Evolutionary conservation across 2,329 filamentous ascomycete genomes (phyloP), one percentile per base, ranked within the genome.

Genomic region (Talaromyces sp.): DNA sequence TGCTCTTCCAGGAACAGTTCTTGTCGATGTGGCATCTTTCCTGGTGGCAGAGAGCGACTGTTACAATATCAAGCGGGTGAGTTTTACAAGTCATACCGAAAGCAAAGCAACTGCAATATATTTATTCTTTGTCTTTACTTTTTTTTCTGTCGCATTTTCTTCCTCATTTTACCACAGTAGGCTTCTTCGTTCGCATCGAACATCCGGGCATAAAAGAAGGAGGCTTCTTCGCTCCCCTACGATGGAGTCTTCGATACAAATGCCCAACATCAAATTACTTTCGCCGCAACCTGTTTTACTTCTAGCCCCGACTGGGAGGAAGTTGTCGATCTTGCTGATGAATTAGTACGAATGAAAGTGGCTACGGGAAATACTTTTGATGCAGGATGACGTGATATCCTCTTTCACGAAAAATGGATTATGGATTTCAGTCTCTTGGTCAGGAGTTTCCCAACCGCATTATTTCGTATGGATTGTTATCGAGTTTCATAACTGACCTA

Each of bases 1-100:
- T 19, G 89, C 91, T 1, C 82, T 83, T 38, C 61, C 80, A 8
- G 84, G 87, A 0, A 81, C 88, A 29, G 91, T 91, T 0, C 88
- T 97, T 65, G 88, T 98, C 57, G 92, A 96, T 70, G 79, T 92
- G 51, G 86, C 87, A 31, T 89, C 88, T 11, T 88, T 99, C 64
- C 77, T 96, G 26, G 77, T 98, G 51, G 75, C 82, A 0, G 81
- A 86, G 63, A 74, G 77, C 1, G 90, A 98, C 73, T 93, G 91
- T 64, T 65, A 61, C 26, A 73, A 71, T 11, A 64, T 79, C 54
- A 68, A 74, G 66, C 69, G 70, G 71, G 75, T 79, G 68, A 68
- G 70, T 64, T 35, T 17, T 32, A 19, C 49, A 52, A 19, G n/a
- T 29, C 26, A 55, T 51, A 14, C 53, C 38, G 46, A 31, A 32